phyloP scores from a whole-genome alignment of 805 yeast genomes.

The Starmera caribaea region DNA sequence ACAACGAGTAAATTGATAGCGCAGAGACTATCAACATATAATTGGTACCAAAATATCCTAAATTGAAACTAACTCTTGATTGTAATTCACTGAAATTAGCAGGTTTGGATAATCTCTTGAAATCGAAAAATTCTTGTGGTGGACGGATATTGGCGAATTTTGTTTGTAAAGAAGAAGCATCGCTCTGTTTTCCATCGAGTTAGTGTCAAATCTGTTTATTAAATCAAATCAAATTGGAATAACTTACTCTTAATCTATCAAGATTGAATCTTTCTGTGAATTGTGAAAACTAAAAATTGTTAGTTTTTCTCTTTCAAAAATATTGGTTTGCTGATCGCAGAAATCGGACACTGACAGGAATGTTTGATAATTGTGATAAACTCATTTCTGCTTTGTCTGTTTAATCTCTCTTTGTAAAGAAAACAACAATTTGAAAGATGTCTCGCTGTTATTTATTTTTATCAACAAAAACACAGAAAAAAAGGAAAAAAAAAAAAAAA shows the following conservation, averaged over 20 bases:
- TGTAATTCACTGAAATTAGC: slow-evolving; percentile 83
- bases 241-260: slow-evolving; percentile 35
- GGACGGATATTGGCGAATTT: slow-evolving; percentile 70
- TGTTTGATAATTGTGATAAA: slow-evolving; percentile 27
- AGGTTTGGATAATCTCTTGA: slow-evolving; percentile 85
- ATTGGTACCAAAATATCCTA: slow-evolving; percentile 82
- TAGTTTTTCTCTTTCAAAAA: no score
- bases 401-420: slow-evolving; percentile 4
- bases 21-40: slow-evolving; percentile 65
- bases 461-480: background rate
- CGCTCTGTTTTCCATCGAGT: slow-evolving; percentile 25
- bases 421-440: background rate
- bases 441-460: background rate
- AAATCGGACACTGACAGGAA: slow-evolving; percentile 29
- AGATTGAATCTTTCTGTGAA: slow-evolving; percentile 38
- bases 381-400: slow-evolving; percentile 13
- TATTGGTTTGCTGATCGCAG: no score
- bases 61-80: slow-evolving; percentile 77
- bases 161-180: slow-evolving; percentile 44
- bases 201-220: background rate
- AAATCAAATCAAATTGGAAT: background rate
- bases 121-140: slow-evolving; percentile 89
- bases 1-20: slow-evolving; percentile 73
- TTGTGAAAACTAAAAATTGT: slow-evolving; percentile 24
- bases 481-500: background rate